phyloP scores from a whole-genome alignment of 2,329 filamentous ascomycete genomes.

The Lachnellula suecica region DNA sequence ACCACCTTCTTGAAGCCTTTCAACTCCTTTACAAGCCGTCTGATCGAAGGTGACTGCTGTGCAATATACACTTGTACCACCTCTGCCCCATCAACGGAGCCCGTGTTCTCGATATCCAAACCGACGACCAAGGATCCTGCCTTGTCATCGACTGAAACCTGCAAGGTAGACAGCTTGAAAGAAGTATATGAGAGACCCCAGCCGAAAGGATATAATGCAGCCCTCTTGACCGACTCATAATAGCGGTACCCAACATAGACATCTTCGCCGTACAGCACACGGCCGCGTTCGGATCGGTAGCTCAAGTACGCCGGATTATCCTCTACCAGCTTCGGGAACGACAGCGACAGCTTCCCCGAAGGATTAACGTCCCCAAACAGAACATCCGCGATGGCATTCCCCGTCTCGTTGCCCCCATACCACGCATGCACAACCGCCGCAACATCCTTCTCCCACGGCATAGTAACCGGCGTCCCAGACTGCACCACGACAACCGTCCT shows the following conservation, averaged over 20 bases:
- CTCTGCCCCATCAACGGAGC: slow-evolving; percentile 49
- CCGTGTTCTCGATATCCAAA: slow-evolving; percentile 62
- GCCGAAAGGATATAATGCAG: slow-evolving; percentile 72
- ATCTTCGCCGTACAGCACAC: slow-evolving; percentile 75
- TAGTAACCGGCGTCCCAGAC: slow-evolving; percentile 69
- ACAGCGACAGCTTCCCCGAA: slow-evolving; percentile 70
- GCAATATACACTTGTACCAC: slow-evolving; percentile 57
- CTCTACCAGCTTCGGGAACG: slow-evolving; percentile 64
- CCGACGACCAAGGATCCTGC: slow-evolving; percentile 37
- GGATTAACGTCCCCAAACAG: slow-evolving; percentile 74
- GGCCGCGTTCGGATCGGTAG: slow-evolving; percentile 66
- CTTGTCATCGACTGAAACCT: slow-evolving; percentile 45
- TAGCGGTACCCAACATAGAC: slow-evolving; percentile 78
- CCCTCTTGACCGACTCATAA: slow-evolving; percentile 66
- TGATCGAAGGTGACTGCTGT: slow-evolving; percentile 51
- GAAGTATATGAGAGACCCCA: slow-evolving; percentile 75
- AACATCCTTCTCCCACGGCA: slow-evolving; percentile 62
- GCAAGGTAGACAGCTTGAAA: slow-evolving; percentile 55
- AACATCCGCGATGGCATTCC: slow-evolving; percentile 76
- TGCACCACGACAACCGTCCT: slow-evolving; percentile 72
- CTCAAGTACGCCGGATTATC: slow-evolving; percentile 77
- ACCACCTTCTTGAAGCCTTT: slow-evolving; percentile 64
- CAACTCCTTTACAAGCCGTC: slow-evolving; percentile 58
- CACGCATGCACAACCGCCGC: slow-evolving; percentile 70
- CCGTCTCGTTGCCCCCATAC: slow-evolving; percentile 84